phyloP scores from a whole-genome alignment of 495 filamentous ascomycete genomes.

The Xylaria nigripes region DNA sequence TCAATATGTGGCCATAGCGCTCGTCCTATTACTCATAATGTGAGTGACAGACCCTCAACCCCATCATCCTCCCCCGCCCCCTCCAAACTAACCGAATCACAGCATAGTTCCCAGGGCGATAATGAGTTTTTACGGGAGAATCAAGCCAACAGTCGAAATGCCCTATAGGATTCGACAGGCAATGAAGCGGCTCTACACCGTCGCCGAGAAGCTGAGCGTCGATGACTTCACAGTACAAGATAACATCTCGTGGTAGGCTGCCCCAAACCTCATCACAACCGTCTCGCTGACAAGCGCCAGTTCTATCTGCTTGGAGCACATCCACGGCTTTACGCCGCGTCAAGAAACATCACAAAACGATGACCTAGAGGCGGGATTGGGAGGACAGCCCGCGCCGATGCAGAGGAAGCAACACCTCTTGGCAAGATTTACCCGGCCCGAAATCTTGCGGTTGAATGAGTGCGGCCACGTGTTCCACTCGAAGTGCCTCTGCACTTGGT shows the following conservation, averaged over 20 bases:
- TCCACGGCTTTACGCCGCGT: neutral
- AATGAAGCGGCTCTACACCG: neutral
- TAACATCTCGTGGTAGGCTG: too few relatives aligned
- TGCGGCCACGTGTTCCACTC: slow-evolving; percentile 23
- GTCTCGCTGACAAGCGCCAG: neutral
- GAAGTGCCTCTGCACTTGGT: slow-evolving; percentile 20
- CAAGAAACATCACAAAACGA: too few relatives aligned
- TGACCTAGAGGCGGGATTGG: neutral
- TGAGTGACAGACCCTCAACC: too few relatives aligned
- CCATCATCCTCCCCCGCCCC: too few relatives aligned
- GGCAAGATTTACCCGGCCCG: neutral
- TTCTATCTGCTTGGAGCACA: neutral
- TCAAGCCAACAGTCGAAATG: neutral
- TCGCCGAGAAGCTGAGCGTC: too few relatives aligned
- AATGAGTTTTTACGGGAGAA: too few relatives aligned
- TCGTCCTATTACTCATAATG: too few relatives aligned
- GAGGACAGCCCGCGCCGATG: neutral
- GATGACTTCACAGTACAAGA: too few relatives aligned
- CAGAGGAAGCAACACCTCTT: neutral
- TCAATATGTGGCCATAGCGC: too few relatives aligned
- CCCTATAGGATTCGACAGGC: neutral
- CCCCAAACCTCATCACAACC: too few relatives aligned
- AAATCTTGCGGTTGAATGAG: slow-evolving; percentile 15
- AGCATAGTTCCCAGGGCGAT: too few relatives aligned
- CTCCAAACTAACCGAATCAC: too few relatives aligned